Base-by-base conservation (phyloP, 2,329 filamentous ascomycete species). In the Kalmusia sp. region DNA sequence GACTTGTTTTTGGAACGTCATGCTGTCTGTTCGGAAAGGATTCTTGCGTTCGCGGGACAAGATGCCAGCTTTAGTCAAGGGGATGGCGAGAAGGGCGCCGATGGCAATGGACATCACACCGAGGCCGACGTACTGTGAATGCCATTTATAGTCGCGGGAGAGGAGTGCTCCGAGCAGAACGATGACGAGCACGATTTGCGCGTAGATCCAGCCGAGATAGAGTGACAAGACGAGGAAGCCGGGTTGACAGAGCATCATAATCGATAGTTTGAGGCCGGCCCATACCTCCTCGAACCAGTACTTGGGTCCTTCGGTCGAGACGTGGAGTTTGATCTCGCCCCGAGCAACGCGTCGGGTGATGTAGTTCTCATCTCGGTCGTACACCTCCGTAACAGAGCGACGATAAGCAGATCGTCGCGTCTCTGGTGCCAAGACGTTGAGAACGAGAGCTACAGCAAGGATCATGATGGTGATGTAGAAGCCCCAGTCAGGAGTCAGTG, bases 191-290 rank as follows among this genome's bases (percentile, higher is more conserved):
- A 91, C 87, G 2, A 91, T 81, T 64, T 92, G 87, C 2, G 87
- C 88, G 69, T 92, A 91, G 39, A 92, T 89, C 90, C 90, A 93
- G 6, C 83, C 87, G 12, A 87, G 79, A 70, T 93, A 93, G n/a
- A 90, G 55, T 1, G 88, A 83, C 65, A 93, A 79, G 25, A 91
- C 74, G n/a, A 85, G 73, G 68, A 92, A 93, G 0, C 90, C 90
- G 3, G 87, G 84, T 67, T 93, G 90, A 31, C 82, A 83, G 45
- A 91, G 77, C 89, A 93, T 92, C 64, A 87, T 84, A 17, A 83
- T 70, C 41, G 83, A 87, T 38, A 93, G 78, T 15, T 84, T 77
- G 17, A 90, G 65, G 8, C 89, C 90, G 38, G 90, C 89, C 71
- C 85, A 85, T 19, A 91, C 82, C 69, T 93, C 90, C 70, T 93